phyloP scores from a whole-genome alignment of 768 basidiomycete genomes.

The Erythrobasidium yunnanense region DNA sequence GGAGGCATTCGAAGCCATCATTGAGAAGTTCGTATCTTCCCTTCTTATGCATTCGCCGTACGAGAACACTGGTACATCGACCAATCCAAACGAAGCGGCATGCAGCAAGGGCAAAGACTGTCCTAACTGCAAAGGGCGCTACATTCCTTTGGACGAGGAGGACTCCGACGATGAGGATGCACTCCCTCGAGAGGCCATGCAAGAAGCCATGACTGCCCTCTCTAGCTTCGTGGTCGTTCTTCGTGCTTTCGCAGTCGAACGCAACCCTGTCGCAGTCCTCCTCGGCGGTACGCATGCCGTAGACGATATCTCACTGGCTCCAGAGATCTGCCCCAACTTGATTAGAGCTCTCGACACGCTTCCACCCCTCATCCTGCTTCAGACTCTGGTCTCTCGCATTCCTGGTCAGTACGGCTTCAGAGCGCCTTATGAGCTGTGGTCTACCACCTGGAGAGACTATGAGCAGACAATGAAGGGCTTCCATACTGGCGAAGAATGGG shows the following conservation, averaged over 20 bases:
- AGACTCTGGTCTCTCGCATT: constrained; percentile 35
- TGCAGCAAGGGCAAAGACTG: constrained; percentile 24
- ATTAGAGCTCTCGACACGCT: constrained; percentile 31
- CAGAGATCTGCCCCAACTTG: constrained; percentile 33
- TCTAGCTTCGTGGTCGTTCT: constrained; percentile 34
- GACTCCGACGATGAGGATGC: constrained; percentile 34
- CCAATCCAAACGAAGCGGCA: neutral
- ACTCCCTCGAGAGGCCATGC: constrained; percentile 36
- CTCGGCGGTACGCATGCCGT: neutral
- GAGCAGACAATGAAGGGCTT: constrained; percentile 35
- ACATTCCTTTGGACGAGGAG: constrained; percentile 33
- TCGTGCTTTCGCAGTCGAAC: constrained; percentile 27
- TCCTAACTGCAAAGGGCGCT: constrained; percentile 32
- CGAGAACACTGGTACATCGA: constrained; percentile 19
- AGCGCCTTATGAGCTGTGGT: constrained; percentile 35
- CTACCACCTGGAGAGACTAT: constrained; percentile 34
- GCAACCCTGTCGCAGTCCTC: neutral
- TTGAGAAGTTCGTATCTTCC: constrained; percentile 16
- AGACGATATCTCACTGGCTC: neutral
- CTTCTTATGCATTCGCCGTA: constrained; percentile 6
- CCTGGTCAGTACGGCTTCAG: constrained; percentile 30
- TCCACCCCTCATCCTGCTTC: constrained; percentile 35
- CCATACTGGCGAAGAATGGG: constrained; percentile 36
- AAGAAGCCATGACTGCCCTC: constrained; percentile 37
- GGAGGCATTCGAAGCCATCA: constrained; percentile 17